phyloP scores from a whole-genome alignment of 2,329 filamentous ascomycete species.

The Drechslera avenae region DNA sequence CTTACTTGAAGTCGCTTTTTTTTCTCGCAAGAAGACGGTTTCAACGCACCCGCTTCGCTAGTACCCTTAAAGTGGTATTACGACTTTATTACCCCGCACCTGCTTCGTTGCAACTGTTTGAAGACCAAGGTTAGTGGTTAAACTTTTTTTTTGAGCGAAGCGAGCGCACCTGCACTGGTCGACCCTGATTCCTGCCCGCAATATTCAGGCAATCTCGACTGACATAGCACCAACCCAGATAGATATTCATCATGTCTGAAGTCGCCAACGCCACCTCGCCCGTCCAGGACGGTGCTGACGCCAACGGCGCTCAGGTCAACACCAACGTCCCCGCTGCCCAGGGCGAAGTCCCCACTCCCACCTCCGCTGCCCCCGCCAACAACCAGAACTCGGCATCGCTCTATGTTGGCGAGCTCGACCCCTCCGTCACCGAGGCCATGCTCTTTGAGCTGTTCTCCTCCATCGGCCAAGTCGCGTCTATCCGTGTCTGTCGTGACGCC shows the following conservation, averaged over 20 bases:
- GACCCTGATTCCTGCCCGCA: constrained; percentile 36
- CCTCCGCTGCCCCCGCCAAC: constrained; percentile 73
- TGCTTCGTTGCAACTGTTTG: constrained; percentile 29
- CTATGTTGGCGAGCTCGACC: constrained; percentile 98
- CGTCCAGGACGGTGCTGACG: constrained; percentile 74
- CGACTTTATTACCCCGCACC: constrained; percentile 25
- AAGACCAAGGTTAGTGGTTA: constrained; percentile 34
- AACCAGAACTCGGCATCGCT: constrained; percentile 90
- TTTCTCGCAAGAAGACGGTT: constrained; percentile 24
- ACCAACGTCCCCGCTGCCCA: constrained; percentile 71
- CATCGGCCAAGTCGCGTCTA: constrained; percentile 97
- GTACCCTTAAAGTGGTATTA: constrained; percentile 24
- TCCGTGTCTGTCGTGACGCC: constrained; percentile 98
- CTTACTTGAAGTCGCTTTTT: constrained; percentile 24
- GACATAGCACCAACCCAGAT: constrained; percentile 27
- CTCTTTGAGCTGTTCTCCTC: constrained; percentile 99
- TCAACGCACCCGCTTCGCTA: constrained; percentile 28
- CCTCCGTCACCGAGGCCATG: constrained; percentile 98
- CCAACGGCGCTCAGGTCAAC: constrained; percentile 68
- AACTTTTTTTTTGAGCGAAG: constrained; percentile 38
- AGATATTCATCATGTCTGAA: constrained; percentile 49
- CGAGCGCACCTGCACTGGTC: constrained; percentile 39
- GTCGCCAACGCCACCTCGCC: constrained; percentile 55
- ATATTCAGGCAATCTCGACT: constrained; percentile 26
- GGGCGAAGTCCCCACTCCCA: constrained; percentile 71